phyloP scores from a whole-genome alignment of 768 basidiomycete species.

The Podaxis sp. region DNA sequence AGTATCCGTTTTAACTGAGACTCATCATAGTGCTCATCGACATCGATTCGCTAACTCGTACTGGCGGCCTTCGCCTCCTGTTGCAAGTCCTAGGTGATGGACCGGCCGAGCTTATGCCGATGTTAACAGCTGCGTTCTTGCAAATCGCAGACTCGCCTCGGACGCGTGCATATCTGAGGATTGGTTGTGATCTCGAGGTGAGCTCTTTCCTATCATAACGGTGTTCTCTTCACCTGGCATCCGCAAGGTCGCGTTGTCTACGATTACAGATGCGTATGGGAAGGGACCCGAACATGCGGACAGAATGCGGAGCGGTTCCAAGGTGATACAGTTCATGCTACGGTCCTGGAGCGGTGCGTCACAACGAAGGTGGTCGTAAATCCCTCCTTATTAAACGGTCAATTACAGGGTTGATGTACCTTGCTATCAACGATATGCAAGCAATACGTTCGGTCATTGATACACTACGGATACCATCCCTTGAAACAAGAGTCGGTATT shows the following conservation, averaged over 20 bases:
- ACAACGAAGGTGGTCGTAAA: too few species aligned
- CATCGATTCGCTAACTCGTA: constrained; percentile 73
- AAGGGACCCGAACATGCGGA: constrained; percentile 78
- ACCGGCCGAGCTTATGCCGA: constrained; percentile 74
- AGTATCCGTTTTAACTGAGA: not conserved
- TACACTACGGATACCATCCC: constrained; percentile 83
- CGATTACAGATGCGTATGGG: constrained; percentile 91
- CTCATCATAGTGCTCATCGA: constrained; percentile 74
- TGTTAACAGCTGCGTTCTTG: constrained; percentile 78
- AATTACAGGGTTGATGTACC: constrained; percentile 79
- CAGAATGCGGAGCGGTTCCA: constrained; percentile 73
- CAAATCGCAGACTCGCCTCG: constrained; percentile 83
- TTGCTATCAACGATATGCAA: constrained; percentile 85
- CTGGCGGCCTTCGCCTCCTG: constrained; percentile 84
- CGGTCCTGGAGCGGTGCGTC: constrained; percentile 90
- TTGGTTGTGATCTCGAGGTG: constrained; percentile 91
- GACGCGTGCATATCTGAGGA: constrained; percentile 70
- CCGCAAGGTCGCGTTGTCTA: constrained; percentile 75
- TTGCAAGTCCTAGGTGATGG: constrained; percentile 90
- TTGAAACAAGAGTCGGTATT: constrained; percentile 72
- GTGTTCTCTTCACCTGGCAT: not conserved
- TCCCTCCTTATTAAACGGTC: too few species aligned
- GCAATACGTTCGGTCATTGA: constrained; percentile 85
- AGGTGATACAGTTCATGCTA: constrained; percentile 79
- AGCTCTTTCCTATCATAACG: constrained; percentile 15